phyloP scores from a whole-genome alignment of 208 protist genomes.

The Endotrypanum monterogeii region DNA sequence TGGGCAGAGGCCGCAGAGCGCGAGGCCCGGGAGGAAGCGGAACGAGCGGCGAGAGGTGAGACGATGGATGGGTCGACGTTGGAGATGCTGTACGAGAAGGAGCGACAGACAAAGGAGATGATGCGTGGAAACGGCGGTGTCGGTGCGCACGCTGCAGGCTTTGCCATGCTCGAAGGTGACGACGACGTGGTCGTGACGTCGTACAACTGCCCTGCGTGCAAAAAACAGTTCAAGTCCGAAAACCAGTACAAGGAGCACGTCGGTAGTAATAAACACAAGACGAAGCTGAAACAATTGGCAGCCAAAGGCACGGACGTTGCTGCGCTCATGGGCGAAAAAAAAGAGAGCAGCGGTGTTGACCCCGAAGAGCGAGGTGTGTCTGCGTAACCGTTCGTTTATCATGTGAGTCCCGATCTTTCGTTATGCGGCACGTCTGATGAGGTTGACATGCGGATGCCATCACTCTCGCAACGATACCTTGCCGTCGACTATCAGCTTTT shows the following conservation, averaged over 20 bases:
- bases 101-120: slow-evolving; percentile 68
- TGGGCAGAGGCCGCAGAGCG: slow-evolving; percentile 85
- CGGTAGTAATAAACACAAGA: slow-evolving; percentile 89
- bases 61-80: slow-evolving; percentile 70
- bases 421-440: neutral
- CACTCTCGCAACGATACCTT: neutral
- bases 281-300: slow-evolving; percentile 82
- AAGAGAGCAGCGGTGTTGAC: neutral
- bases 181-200: slow-evolving; percentile 16
- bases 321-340: slow-evolving; percentile 63
- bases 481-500: neutral
- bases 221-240: slow-evolving; percentile 85
- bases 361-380: neutral
- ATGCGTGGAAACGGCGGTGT: slow-evolving; percentile 44
- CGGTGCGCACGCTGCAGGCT: slow-evolving; percentile 49
- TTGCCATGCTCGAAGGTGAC: slow-evolving; percentile 69
- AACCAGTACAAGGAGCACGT: slow-evolving; percentile 89
- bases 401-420: neutral
- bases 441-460: neutral
- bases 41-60: slow-evolving; percentile 73
- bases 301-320: slow-evolving; percentile 77
- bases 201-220: slow-evolving; percentile 86
- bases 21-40: slow-evolving; percentile 75
- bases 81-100: slow-evolving; percentile 88
- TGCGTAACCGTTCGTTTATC: neutral